A percentile compares a stretch with the other conserved stretches of the same genome.
Evolutionary conservation across 192 early-diverging fungal genomes (phyloP).

Genomic region (Coemansia sp.): DNA sequence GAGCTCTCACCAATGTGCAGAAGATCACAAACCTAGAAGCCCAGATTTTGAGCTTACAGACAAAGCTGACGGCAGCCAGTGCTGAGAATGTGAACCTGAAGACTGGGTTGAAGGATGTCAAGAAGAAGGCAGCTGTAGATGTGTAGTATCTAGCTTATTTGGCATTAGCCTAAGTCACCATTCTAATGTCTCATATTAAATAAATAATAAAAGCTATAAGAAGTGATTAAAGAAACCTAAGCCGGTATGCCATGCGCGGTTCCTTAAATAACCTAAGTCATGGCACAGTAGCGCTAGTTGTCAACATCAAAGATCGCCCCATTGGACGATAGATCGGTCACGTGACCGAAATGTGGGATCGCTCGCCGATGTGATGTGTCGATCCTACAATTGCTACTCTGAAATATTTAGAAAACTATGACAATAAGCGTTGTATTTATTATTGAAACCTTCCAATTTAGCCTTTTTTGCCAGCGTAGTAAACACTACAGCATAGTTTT

Average conservation of each 20-base stretch:
- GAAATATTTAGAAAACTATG: background rate
- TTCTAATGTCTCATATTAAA: no score
- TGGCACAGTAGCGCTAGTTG: no score
- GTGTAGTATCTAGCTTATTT: no score
- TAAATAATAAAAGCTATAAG: no score
- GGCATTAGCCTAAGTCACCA: no score
- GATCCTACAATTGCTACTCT: background rate
- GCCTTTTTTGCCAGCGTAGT: background rate
- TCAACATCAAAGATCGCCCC: no score
- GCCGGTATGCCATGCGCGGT: no score
- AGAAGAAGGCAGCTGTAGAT: background rate
- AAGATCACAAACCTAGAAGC: background rate
- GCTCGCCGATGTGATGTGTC: no score
- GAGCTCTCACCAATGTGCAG: background rate
- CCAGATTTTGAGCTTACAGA: background rate
- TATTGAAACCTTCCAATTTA: background rate
- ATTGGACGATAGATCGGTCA: no score
- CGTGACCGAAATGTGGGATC: no score
- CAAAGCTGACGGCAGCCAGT: background rate
- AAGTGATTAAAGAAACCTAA: no score
- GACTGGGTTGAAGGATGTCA: background rate
- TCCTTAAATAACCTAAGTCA: no score
- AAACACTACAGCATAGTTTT: background rate
- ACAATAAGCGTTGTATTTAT: background rate
- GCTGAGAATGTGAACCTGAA: background rate